Evolutionary conservation across 2,329 filamentous ascomycete genomes (phyloP).

Genomic region (Clonostachys solani): DNA sequence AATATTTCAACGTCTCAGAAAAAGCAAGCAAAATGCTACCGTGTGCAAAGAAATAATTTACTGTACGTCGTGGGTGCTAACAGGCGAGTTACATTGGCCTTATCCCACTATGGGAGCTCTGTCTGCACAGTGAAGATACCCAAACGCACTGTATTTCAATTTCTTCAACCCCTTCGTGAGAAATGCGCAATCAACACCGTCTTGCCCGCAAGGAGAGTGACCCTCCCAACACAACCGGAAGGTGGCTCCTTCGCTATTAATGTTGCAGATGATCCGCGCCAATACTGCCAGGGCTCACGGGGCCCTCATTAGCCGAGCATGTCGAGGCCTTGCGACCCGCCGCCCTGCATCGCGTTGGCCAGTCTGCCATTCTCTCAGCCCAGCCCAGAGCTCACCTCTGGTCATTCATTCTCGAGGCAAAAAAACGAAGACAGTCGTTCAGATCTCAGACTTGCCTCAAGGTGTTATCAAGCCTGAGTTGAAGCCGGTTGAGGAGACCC

Average conservation of each 20-base stretch:
- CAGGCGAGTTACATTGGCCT: too few relatives aligned
- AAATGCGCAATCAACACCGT: too few relatives aligned
- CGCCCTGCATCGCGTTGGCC: not conserved
- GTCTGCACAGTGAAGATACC: too few relatives aligned
- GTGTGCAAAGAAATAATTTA: too few relatives aligned
- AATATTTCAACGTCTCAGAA: too few relatives aligned
- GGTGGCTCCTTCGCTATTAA: not conserved
- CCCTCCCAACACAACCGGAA: not conserved
- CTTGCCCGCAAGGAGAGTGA: too few relatives aligned
- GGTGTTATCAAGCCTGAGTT: slow-evolving; percentile 32
- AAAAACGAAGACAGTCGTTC: slow-evolving; percentile 50
- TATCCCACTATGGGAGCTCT: too few relatives aligned
- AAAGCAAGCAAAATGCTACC: too few relatives aligned
- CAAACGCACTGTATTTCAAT: too few relatives aligned
- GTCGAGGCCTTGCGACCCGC: not conserved
- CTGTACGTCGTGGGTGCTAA: too few relatives aligned
- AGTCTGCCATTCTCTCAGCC: not conserved
- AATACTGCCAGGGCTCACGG: not conserved
- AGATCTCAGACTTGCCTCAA: slow-evolving; percentile 53
- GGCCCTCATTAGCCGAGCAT: not conserved
- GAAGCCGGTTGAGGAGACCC: slow-evolving; percentile 33
- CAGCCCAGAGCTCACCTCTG: not conserved
- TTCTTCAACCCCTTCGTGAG: too few relatives aligned
- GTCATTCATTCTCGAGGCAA: slow-evolving; percentile 34
- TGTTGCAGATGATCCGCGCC: not conserved